These are phyloP conservation scores for Allium sativum DNA, from an alignment of 106 monocot genomes.

Conservation along the genomic window DNA sequence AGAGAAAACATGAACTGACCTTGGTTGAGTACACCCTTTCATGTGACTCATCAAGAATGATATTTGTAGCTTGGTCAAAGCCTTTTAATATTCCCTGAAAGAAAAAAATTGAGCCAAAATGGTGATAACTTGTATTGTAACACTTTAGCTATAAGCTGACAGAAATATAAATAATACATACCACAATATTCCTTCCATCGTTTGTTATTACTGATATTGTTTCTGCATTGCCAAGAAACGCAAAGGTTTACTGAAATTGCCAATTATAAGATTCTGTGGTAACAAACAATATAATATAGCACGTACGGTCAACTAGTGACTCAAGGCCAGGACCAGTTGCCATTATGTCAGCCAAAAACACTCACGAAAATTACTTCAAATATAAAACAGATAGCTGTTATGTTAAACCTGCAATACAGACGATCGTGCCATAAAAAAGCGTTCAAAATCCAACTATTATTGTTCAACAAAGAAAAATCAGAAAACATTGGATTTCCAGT, in stretches of 20 bases:
- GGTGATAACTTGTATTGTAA: background rate
- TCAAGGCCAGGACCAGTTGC: constrained; percentile 41
- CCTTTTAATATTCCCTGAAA: constrained; percentile 82
- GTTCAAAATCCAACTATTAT: too few species aligned
- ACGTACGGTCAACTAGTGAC: constrained; percentile 51
- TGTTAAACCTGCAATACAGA: too few species aligned
- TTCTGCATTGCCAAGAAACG: constrained; percentile 37
- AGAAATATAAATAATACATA: constrained; percentile 9
- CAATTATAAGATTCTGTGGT: background rate
- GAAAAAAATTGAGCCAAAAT: background rate
- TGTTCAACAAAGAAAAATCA: too few species aligned
- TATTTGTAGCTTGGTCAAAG: constrained; percentile 93
- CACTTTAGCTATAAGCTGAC: background rate
- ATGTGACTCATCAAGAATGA: constrained; percentile 97
- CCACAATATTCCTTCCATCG: constrained; percentile 94
- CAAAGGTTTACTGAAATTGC: background rate
- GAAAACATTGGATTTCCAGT: too few species aligned
- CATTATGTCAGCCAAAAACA: background rate
- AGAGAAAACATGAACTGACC: constrained; percentile 24
- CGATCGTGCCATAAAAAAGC: too few species aligned
- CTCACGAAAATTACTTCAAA: too few species aligned
- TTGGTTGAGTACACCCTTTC: constrained; percentile 92
- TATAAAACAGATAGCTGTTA: too few species aligned
- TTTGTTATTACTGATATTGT: constrained; percentile 91
- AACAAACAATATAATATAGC: background rate